Conservation (phyloP, 139 green algal species). For the Eudorina sp. region DNA sequence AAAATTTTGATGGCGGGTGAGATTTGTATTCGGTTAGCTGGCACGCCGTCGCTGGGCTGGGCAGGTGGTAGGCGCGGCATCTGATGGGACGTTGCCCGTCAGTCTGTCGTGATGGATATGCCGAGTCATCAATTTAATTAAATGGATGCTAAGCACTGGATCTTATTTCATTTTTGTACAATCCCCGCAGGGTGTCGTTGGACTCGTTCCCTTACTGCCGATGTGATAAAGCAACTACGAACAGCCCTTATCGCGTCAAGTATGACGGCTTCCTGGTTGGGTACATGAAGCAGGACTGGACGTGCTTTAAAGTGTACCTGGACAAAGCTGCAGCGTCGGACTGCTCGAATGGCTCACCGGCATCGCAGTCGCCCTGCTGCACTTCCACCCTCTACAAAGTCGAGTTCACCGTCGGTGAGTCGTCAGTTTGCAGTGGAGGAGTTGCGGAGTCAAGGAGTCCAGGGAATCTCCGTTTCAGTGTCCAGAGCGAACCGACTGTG, state of each 20-base stretch:
- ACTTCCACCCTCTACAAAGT: constrained; percentile 12
- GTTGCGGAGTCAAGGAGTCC: too few species aligned
- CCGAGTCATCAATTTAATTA: background rate
- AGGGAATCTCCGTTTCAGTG: too few species aligned
- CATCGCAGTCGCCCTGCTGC: background rate
- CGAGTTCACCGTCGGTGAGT: constrained; percentile 31
- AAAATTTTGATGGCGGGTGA: constrained; percentile 1
- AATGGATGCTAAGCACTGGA: too few species aligned
- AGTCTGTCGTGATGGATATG: background rate
- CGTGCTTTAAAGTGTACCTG: constrained; percentile 23
- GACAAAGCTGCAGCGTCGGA: background rate
- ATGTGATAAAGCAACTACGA: background rate
- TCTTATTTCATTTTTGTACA: background rate
- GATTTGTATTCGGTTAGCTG: background rate
- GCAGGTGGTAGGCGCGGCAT: constrained; percentile 7
- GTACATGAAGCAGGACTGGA: constrained; percentile 8
- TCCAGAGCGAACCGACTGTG: too few species aligned
- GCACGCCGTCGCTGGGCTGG: background rate
- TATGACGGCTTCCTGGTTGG: background rate
- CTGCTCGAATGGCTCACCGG: background rate
- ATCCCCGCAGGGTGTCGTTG: background rate
- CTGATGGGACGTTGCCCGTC: background rate
- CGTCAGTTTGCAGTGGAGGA: too few species aligned
- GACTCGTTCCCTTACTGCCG: background rate
- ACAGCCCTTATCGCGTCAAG: constrained; percentile 4